Conservation (phyloP, 1,139 yeast species). For the Suhomyces maxii region DNA sequence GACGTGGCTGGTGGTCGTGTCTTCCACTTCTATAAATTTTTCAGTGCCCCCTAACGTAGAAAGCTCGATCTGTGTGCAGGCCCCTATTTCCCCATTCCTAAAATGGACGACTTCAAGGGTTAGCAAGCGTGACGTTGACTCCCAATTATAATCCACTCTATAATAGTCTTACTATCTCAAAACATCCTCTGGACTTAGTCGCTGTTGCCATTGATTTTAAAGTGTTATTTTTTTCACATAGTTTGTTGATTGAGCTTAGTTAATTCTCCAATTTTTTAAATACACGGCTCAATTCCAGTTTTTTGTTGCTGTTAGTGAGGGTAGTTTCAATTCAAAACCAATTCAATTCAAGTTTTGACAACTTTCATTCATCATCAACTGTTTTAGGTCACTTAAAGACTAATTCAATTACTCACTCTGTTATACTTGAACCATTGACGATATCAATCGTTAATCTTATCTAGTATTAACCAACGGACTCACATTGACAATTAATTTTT, state of each 20-base stretch:
- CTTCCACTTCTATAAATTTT: not conserved
- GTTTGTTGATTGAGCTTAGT: not conserved
- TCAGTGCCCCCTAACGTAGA: constrained; percentile 9
- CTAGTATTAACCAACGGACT: no score
- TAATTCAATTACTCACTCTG: no score
- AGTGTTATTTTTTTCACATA: not conserved
- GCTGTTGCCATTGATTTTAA: not conserved
- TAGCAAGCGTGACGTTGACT: constrained; percentile 11
- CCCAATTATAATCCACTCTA: not conserved
- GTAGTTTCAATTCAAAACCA: not conserved
- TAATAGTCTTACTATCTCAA: not conserved
- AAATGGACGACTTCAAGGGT: constrained; percentile 10
- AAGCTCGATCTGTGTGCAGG: constrained; percentile 4
- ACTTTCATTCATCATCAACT: not conserved
- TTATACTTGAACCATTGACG: not conserved
- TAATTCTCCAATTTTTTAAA: not conserved
- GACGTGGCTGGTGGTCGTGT: constrained; percentile 3
- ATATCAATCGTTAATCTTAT: not conserved
- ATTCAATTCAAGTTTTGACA: not conserved
- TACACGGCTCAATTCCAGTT: not conserved
- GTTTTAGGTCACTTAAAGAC: not conserved
- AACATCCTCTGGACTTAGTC: not conserved
- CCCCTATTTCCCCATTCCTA: constrained; percentile 7
- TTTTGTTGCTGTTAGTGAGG: not conserved
- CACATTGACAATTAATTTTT: no score